Evolutionary conservation across 2,329 filamentous ascomycete genomes (phyloP).

Genomic region (Diaporthe citrichinensis): DNA sequence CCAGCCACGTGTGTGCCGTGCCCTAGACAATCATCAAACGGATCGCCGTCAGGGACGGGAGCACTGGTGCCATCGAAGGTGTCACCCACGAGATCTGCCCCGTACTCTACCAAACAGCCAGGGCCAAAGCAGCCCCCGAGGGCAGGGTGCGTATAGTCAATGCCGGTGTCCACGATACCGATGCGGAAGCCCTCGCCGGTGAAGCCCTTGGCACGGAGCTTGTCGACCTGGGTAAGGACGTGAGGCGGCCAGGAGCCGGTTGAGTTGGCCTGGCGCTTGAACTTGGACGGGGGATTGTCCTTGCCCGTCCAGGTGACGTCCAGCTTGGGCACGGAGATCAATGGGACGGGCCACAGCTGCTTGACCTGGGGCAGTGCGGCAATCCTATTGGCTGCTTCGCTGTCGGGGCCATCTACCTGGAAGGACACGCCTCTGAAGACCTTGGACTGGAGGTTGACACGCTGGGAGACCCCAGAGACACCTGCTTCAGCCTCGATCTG

Average conservation of each 20-base stretch:
- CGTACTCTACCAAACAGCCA: slow-evolving; percentile 62
- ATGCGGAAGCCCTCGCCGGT: slow-evolving; percentile 61
- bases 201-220: slow-evolving; percentile 58
- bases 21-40: slow-evolving; percentile 54
- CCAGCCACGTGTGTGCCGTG: slow-evolving; percentile 63
- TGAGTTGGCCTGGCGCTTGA: slow-evolving; percentile 24
- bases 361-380: slow-evolving; percentile 47
- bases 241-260: slow-evolving; percentile 46
- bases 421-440: slow-evolving; percentile 47
- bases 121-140: slow-evolving; percentile 67
- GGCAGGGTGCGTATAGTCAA: slow-evolving; percentile 66
- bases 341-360: slow-evolving; percentile 50
- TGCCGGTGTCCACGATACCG: slow-evolving; percentile 56
- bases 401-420: slow-evolving; percentile 32
- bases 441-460: slow-evolving; percentile 43
- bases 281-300: slow-evolving; percentile 12
- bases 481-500: slow-evolving; percentile 37
- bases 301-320: slow-evolving; percentile 17
- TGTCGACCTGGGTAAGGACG: slow-evolving; percentile 54
- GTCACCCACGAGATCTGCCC: slow-evolving; percentile 63
- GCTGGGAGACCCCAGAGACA: slow-evolving; percentile 40
- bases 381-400: slow-evolving; percentile 43
- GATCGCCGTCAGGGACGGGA: slow-evolving; percentile 57
- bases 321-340: slow-evolving; percentile 38
- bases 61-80: slow-evolving; percentile 41